Base-by-base conservation (phyloP, 2,329 filamentous ascomycete species). In the Grosmannia clavigera region DNA sequence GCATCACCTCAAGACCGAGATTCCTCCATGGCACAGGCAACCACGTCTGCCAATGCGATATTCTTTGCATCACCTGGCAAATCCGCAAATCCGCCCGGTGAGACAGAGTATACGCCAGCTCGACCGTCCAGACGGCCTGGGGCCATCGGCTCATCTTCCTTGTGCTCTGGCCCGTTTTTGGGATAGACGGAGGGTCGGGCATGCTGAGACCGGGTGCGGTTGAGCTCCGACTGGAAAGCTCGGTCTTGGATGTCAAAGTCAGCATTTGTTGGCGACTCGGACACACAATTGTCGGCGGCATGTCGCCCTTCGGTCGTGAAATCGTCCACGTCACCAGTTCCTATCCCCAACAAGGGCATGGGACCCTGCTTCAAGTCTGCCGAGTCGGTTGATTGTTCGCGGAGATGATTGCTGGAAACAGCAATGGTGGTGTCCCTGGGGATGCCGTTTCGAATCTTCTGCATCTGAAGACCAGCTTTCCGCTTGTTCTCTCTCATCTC, bases 241-340 rank as follows among this genome's bases (percentile, higher is more conserved):
- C 81, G 83, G 70, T 95, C 90, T 70, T 96, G 96, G 61, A 97
- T 86, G 68, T 94, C 85, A 66, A 90, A 90, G 62, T 95, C 90
- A 6, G 89, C 88, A 1, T 86, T 87, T 0, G 86, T 86, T 3
- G 92, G 92, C 1, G 89, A 95, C 71, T 96, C 91, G 35, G 88
- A 89, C 50, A 96, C 85, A 5, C 86, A 70, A 27, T 19, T 61
- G 1, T 57, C 53, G 3, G 72, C 72, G 16, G 72, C 72, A 14
- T 70, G 65, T n/a, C 74, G 72, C 29, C 72, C 69, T 59, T 74
- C 71, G 50, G 68, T 70, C 54, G 70, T 67, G 65, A 77, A 77
- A 22, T 76, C 76, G 62, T 81, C 76, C 31, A 72, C 69, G 3
- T 79, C 77, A 53, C 85, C 85, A 0, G 84, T 82, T 19, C 90